Conservation (phyloP, 305 asterid species). For the Fraxinus baroniana region DNA sequence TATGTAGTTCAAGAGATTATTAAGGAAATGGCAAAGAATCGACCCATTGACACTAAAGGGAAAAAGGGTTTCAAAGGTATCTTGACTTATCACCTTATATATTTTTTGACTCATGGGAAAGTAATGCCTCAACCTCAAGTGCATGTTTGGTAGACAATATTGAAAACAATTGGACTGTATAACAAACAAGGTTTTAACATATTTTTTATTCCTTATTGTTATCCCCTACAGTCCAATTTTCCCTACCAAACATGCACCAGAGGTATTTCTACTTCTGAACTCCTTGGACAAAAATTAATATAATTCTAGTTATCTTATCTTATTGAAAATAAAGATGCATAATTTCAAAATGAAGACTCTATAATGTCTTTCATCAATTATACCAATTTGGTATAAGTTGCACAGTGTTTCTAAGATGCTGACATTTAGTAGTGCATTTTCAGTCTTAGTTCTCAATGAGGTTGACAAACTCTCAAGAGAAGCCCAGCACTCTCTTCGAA, state of each 20-base stretch:
- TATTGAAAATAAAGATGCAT: slow-evolving; percentile 11
- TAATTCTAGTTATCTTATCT: background rate
- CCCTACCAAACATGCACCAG: background rate
- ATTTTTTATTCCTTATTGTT: background rate
- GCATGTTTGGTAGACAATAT: background rate
- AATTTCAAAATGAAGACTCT: background rate
- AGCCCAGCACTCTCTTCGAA: slow-evolving; percentile 96
- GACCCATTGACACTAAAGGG: slow-evolving; percentile 90
- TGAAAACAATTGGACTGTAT: background rate
- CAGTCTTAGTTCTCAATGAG: slow-evolving; percentile 91
- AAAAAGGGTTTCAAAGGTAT: slow-evolving; percentile 93
- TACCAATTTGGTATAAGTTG: slow-evolving; percentile 17
- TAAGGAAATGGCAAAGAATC: slow-evolving; percentile 93
- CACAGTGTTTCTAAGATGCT: slow-evolving; percentile 25
- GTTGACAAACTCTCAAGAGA: slow-evolving; percentile 97
- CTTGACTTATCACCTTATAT: slow-evolving; percentile 11
- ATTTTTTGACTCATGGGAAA: slow-evolving; percentile 1
- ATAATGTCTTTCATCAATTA: background rate
- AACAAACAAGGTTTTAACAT: background rate
- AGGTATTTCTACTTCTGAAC: slow-evolving; percentile 9
- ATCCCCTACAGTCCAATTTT: background rate
- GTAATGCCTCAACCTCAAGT: background rate
- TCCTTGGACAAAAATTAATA: background rate
- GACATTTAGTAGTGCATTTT: slow-evolving; percentile 25
- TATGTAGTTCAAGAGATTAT: slow-evolving; percentile 96